Conservation (phyloP, 176 grass and related monocot genomes). For the Aegilops umbellulata region DNA sequence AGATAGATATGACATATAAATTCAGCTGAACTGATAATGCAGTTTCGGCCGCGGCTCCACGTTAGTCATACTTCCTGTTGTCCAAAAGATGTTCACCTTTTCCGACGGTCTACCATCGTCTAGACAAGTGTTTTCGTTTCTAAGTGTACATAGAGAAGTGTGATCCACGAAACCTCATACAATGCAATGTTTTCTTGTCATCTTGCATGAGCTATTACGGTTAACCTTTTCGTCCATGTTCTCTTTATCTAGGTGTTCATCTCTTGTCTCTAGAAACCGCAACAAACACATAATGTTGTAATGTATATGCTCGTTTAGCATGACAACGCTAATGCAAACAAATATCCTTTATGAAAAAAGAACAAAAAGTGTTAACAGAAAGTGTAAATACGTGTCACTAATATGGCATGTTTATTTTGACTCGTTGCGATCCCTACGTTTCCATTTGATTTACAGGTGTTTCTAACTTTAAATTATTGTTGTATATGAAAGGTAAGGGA, state of each 20-base stretch:
- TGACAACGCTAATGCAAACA: background rate
- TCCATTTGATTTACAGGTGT: background rate
- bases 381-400: background rate
- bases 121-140: background rate
- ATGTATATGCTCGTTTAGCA: too few species aligned
- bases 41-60: background rate
- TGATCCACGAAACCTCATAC: background rate
- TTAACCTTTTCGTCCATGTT: background rate
- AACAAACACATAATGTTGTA: background rate
- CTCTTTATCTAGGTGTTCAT: background rate
- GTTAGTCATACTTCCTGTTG: background rate
- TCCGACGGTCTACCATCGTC: background rate
- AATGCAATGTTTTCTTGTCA: background rate
- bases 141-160: background rate
- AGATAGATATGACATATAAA: background rate
- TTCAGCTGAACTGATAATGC: background rate
- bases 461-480: background rate
- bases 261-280: background rate
- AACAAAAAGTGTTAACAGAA: conserved; percentile 1
- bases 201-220: background rate
- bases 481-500: background rate
- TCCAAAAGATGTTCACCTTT: background rate
- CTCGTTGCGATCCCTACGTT: background rate
- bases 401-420: too few species aligned
- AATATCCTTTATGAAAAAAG: background rate